Base-by-base conservation (phyloP, 2,329 filamentous ascomycete species). In the Beauveria varroae region DNA sequence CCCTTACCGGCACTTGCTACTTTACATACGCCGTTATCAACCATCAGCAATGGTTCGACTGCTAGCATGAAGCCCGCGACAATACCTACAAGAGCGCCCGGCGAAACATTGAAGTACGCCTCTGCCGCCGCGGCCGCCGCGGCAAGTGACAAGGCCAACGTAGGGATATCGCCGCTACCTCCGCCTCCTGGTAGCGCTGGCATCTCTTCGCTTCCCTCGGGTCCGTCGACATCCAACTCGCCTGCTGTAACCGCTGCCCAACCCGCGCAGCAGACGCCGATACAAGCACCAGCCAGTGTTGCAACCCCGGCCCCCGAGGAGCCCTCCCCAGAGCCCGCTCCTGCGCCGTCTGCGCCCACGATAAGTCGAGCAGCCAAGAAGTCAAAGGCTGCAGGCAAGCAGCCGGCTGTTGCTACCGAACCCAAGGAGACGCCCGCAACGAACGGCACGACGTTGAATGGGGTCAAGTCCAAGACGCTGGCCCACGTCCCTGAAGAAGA, bases 91-190 rank as follows among this genome's bases (percentile, higher is more conserved):
- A 86, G 93, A 72, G 87, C 90, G 7, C 89, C 91, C 4, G 92
- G 92, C 53, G 93, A 98, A 73, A 91, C 90, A 1, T 80, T 99
- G 66, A 98, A 98, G 76, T 99, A 99, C 72, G 95, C 95, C 50
- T 98, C 95, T 43, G 95, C 95, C 0, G 95, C 95, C 0, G 95
- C 95, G 0, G 95, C 95, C 0, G 95, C 93, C 0, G 93, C 95
- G 1, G 91, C 93, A 51, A 92, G 86, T 73, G 92, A 96, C 67
- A 84, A 79, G 76, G 93, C 91, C 78, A 93, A 88, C 71, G 88
- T 98, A 34, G 95, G 95, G 28, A 97, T 99, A 70, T 88, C 93
- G 62, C 95, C 95, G 46, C 80, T 98, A 70, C 95, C 95, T 60
- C 93, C 95, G 64, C 95, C 95, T 68, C 92, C 92, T 30, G 89